Evolutionary conservation across 176 grass and related monocot genomes (phyloP), one percentile per base, ranked within the genome.

Genomic region (maize (Zea mays)): DNA sequence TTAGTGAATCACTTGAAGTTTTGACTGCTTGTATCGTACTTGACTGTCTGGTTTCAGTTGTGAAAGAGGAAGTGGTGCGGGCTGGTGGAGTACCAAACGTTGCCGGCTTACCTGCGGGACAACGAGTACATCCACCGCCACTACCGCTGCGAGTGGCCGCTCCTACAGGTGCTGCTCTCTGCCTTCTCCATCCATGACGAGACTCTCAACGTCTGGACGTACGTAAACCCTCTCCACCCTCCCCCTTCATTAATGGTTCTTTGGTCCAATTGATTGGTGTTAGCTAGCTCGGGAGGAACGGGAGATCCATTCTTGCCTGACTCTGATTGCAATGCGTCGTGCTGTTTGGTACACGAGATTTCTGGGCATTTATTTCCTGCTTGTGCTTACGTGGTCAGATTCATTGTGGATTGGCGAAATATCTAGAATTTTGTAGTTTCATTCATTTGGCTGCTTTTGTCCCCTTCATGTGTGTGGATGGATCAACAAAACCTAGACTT

Each of bases 171-270:
- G 35, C 84, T 97, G 56, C 85, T 97, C 57, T 93, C 90, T 81
- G 82, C 77, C 52, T 97, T 97, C 88, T 79, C 93, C 73, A 90
- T 97, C 88, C 93, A 97, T 85, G 93, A 97, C 79, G 93, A 97
- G 85, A 97, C 93, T 57, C 85, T 93, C 82, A 97, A 93, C 81
- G 90, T 93, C 49, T 97, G 93, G 90, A 93, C 93, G 93, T 97
- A 78, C 75, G 90, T 84, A 3, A 14, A 37, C 8, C 20, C 27
- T 2, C 13, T 6, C 3, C 40, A 4, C 40, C 5, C 38, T 4
- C 38, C 38, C 38, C 38, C 38, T 4, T 10, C 7, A 43, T 43
- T 43, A 7, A 43, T 43, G 42, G 42, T 43, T 45, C 9, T 38
- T 8, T 57, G 14, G 33, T 82, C 58, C 5, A 34, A 67, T 84